Evolutionary conservation across 306 rosid genomes (phyloP), one percentile per base, ranked within the genome.

Genomic region (Crataegus laevigata): DNA sequence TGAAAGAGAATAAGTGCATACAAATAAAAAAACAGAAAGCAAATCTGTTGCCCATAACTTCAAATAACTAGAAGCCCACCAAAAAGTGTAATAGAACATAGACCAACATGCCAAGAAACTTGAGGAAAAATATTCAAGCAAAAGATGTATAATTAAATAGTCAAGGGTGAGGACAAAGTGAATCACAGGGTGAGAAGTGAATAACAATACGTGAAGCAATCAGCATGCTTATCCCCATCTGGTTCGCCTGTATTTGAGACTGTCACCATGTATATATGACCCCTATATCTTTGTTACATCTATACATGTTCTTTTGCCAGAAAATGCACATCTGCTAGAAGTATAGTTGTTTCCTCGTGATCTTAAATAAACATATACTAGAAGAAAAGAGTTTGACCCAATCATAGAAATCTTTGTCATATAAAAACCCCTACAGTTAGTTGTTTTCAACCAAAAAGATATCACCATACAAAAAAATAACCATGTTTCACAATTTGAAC

Each of bases 31-130:
- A 69, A 28, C 43, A 28, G 38, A 68, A 47, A 78, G 68, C 42
- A 47, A 18, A 19, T 45, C 78, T 65, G 76, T 78, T 66, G 58
- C 69, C 61, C 54, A 68, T 47, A 52, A 62, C 72, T 61, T 43
- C 32, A 38, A 40, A 43, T 57, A 47, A 47, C 54, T 14, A 47
- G 54, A 15, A 15, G 54, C 54, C 52, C 8, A 50, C 8, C 54
- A 50, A 50, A 50, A 50, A 50, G 54, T 8, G 0, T 5, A 50
- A 50, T 50, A 50, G 21, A 15, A 30, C 72, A 47, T 25, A 60
- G 68, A 29, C 61, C 65, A 63, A 26, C 32, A 50, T 62, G 71
- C 66, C 52, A 78, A 77, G 32, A 69, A 24, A 17, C 8, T 58
- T 36, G 21, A 66, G 30, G 51, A 11, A 68, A 60, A 50, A 58